Evolutionary conservation across 2,329 filamentous ascomycete species (phyloP).

Genomic region (Knufia fluminis): DNA sequence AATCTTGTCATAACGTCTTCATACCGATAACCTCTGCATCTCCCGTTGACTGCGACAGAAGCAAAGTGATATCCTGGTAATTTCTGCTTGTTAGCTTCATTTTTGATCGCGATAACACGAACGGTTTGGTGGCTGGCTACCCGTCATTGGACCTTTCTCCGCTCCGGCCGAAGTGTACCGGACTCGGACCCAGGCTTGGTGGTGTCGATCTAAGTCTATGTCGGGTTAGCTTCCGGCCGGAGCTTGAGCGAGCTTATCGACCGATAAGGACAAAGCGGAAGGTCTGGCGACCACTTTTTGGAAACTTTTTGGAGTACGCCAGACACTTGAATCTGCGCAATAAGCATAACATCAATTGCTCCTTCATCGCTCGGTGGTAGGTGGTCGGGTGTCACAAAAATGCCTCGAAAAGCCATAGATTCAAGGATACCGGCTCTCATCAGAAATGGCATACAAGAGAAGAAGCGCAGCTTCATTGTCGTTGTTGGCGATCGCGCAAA

Average conservation of each 20-base stretch:
- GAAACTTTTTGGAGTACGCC: constrained; percentile 4
- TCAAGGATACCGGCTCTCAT: constrained; percentile 86
- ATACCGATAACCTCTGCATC: too few species aligned
- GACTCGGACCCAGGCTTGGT: not conserved
- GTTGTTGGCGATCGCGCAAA: constrained; percentile 90
- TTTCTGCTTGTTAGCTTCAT: not conserved
- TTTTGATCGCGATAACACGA: not conserved
- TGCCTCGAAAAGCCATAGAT: constrained; percentile 55
- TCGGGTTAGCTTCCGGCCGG: not conserved
- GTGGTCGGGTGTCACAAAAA: constrained; percentile 15
- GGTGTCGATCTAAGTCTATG: not conserved
- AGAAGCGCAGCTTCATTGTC: constrained; percentile 97
- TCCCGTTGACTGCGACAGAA: too few species aligned
- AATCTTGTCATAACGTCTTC: not conserved
- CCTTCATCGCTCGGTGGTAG: constrained; percentile 1
- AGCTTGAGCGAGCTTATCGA: not conserved
- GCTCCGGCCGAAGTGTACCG: not conserved
- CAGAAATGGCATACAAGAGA: constrained; percentile 81
- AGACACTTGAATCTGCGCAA: not conserved
- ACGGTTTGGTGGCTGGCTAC: too few species aligned
- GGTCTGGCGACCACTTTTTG: constrained; percentile 16
- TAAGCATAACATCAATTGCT: not conserved
- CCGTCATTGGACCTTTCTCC: too few species aligned
- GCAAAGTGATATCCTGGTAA: not conserved
- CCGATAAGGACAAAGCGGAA: constrained; percentile 9